Base-by-base conservation (phyloP, 306 rosid genomes). In the Nissolia schottii region DNA sequence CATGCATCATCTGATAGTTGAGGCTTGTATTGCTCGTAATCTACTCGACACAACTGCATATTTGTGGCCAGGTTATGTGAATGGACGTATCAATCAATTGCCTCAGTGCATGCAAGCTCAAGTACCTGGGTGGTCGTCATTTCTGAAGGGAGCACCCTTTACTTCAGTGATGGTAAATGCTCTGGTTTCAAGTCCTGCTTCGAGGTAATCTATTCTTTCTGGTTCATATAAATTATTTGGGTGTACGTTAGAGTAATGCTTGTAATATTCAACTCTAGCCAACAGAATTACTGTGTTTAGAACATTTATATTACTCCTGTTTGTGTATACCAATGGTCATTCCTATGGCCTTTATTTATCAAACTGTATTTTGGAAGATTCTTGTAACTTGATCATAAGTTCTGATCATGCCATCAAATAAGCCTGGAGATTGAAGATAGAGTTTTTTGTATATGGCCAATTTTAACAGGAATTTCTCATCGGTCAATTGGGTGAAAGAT, bases 1-100 rank as follows among this genome's bases (percentile, higher is more conserved):
- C 82, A 80, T 94, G 95, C 90, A 88, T 45, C 97, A 94, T 86
- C 82, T 94, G 85, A 86, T 94, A 72, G 97, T 91, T 70, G 98
- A 94, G 88, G 96, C 98, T 78, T 94, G 92, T 73, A 89, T 94
- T 81, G 84, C 98, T 23, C 88, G 96, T 64, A 86, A 87, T 76
- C 82, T 94, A 54, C 86, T 94, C 54, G 98, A 91, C 65, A 87
- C 95, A 13, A 83, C 94, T 29, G 94, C 92, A 51, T 94, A 94
- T 80, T 77, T 79, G 67, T 91, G 98, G 98, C 96, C 92, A 46
- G 97, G 98, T 56, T 93, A 89, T 86, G 88, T 83, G 57, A 87
- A 82, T 28, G 97, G 97, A 73, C 71, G 70, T 27, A 81, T 93
- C 71, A 86, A 62, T 75, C 96, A 89, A 80, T 59, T 86, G 74